Base-by-base conservation (phyloP, 2,329 filamentous ascomycete genomes). In the Penicillium sp. region DNA sequence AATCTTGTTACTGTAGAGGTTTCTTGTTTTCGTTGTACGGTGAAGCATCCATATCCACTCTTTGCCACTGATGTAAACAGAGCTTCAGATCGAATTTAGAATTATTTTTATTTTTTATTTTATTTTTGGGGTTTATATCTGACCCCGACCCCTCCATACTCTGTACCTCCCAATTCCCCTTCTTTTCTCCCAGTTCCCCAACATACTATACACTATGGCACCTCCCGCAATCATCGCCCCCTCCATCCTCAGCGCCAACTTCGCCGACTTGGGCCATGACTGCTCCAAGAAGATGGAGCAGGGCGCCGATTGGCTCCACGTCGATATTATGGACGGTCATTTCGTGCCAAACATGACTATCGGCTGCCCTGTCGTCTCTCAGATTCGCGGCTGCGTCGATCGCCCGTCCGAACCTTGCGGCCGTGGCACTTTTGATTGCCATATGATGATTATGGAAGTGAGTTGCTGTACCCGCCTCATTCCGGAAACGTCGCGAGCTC, bases 361-460 rank as follows among this genome's bases (percentile, higher is more conserved):
- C 70, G 94, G 94, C 56, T 87, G 93, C 18, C 92, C 93, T 5
- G 91, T 99, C 35, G 94, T 99, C 42, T 93, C 91, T 64, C 96
- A 93, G 79, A 94, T 99, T 67, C 86, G 94, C 59, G 81, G 84
- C 42, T 89, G 96, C 67, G 92, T 99, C 66, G 87, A 90, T 53
- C 81, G 82, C 63, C 92, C 91, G 3, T 80, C 80, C 38, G 78
- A 82, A 47, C 82, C 82, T 32, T 80, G 88, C 63, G 91, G 89
- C 49, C 89, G 87, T 65, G 94, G 94, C 58, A 97, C 93, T 13
- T 99, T 99, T 73, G 94, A 99, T 76, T 99, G 94, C 82, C 94
- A 99, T 77, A 97, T 99, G 94, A 99, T 99, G 94, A 96, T 99
- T 71, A 86, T 91, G 67, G 93, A 99, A 88, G 90, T 93, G 76